Evolutionary conservation across 2,329 filamentous ascomycete species (phyloP), one percentile per base, ranked within the genome.

Genomic region (Talaromyces albobiverticillius): DNA sequence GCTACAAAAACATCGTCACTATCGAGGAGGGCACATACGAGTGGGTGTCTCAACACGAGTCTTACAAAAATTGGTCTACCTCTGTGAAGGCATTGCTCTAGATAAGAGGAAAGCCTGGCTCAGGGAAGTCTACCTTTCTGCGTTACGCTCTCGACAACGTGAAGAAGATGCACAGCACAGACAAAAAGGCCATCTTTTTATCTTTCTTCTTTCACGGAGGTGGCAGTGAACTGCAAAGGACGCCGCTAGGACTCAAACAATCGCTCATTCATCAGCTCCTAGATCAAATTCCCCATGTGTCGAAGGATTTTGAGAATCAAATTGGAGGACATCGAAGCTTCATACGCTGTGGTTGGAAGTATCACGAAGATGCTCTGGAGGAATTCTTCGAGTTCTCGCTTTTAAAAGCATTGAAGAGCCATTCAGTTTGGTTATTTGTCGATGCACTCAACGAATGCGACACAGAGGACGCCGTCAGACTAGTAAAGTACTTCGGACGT

Each of bases 391-490:
- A 22, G 9, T 20, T 5, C 4, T 25, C 16, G 20, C 26, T 46
- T 14, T 11, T 3, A 23, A 26, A 45, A n/a, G 8, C 31, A 4
- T 18, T 32, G 11, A 32, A 46, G 43, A 9, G 20, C 25, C 16
- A 10, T 11, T 16, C 7, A 9, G 25, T 46, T 2, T 46, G 31
- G 29, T 18, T 46, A 26, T 46, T 9, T 1, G n/a, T 46, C 10
- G 45, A 46, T 9, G 45, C 45, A 20, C n/a, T 46, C 13, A 26
- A 46, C 32, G 45, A 46, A 46, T 23, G 45, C 11, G 45, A 26
- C 3, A 18, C 31, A 34, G 18, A 32, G 4, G 10, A 8, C 14
- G 45, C 45, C 13, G 22, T 16, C 22, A 3, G 18, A 5, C 7
- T 34, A 2, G 16, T 18, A 23, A 29, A 34, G 29, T 22, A 2